A percentile compares a stretch with the other conserved stretches of the same genome.
These are phyloP conservation scores for Entomortierella parvispora DNA, from an alignment of 192 early-diverging fungal genomes.

Conservation along the genomic window DNA sequence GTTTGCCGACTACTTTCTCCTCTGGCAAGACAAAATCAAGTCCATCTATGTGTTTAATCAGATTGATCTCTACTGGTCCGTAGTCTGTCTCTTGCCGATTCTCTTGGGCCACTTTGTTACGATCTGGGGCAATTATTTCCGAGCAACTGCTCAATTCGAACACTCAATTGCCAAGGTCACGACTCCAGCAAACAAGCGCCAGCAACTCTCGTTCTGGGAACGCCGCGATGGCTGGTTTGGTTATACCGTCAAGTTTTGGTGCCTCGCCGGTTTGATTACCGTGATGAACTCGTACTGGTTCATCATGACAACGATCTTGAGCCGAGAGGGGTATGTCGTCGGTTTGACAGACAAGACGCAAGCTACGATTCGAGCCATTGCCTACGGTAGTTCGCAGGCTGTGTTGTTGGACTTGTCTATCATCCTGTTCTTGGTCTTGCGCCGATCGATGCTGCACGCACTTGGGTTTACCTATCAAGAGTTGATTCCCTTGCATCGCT, in stretches of 20 bases:
- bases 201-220: slow-evolving; percentile 35
- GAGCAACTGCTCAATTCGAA: slow-evolving; percentile 25
- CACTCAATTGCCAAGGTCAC: slow-evolving; percentile 44
- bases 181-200: slow-evolving; percentile 14
- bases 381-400: slow-evolving; percentile 35
- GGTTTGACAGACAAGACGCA: neutral
- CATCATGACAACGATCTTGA: slow-evolving; percentile 13
- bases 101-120: slow-evolving; percentile 46
- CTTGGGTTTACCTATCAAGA: slow-evolving; percentile 38
- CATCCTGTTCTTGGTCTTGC: slow-evolving; percentile 44
- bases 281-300: slow-evolving; percentile 47
- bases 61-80: slow-evolving; percentile 42
- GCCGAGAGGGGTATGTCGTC: neutral
- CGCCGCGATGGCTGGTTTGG: slow-evolving; percentile 43
- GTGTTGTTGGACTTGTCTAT: slow-evolving; percentile 40
- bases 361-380: slow-evolving; percentile 18
- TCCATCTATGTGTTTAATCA: slow-evolving; percentile 20
- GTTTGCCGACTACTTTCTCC: slow-evolving; percentile 35
- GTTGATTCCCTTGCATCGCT: slow-evolving; percentile 42
- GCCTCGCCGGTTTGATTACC: slow-evolving; percentile 1
- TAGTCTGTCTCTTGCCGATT: slow-evolving; percentile 35
- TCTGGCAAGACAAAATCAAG: slow-evolving; percentile 26
- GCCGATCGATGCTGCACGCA: slow-evolving; percentile 45
- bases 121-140: slow-evolving; percentile 53
- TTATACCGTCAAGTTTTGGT: slow-evolving; percentile 28